These are phyloP conservation scores for Dichotomocladium elegans DNA, from an alignment of 371 early-diverging fungal genomes.

Conservation along the genomic window DNA sequence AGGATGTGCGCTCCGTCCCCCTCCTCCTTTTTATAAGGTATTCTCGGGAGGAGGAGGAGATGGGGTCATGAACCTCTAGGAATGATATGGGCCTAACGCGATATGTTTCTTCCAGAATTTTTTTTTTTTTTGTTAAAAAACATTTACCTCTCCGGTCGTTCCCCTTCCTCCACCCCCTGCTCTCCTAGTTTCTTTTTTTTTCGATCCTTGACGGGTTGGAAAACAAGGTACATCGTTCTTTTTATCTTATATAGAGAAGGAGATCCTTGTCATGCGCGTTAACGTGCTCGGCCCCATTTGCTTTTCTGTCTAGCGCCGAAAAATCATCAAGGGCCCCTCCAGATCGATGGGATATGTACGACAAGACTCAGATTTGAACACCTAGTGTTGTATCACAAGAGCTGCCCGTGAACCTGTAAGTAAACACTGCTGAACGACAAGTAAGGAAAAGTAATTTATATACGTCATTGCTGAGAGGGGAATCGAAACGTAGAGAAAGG, in stretches of 20 bases:
- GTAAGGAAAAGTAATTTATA: too few relatives aligned
- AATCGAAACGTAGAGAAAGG: background rate
- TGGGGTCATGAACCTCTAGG: slow-evolving; percentile 7
- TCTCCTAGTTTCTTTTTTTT: background rate
- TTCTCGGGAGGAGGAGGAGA: too few relatives aligned
- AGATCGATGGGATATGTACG: background rate
- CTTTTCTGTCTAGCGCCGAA: background rate
- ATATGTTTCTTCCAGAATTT: slow-evolving; percentile 30
- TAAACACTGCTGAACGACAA: too few relatives aligned
- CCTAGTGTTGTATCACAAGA: too few relatives aligned
- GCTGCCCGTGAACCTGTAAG: too few relatives aligned
- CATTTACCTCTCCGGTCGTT: too few relatives aligned
- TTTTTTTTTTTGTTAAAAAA: background rate
- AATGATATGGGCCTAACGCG: slow-evolving; percentile 81
- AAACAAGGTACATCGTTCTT: background rate
- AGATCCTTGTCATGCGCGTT: background rate
- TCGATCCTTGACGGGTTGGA: background rate
- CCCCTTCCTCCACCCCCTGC: background rate
- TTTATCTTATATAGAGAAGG: background rate
- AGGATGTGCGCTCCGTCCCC: too few relatives aligned
- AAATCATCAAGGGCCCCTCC: background rate
- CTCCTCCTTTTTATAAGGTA: too few relatives aligned
- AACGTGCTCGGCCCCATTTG: background rate
- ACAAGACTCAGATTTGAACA: too few relatives aligned
- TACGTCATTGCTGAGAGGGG: background rate